Evolutionary conservation across 1,284 basidiomycete genomes (phyloP), one percentile per base, ranked within the genome.

Genomic region (Trichosporon inkin): DNA sequence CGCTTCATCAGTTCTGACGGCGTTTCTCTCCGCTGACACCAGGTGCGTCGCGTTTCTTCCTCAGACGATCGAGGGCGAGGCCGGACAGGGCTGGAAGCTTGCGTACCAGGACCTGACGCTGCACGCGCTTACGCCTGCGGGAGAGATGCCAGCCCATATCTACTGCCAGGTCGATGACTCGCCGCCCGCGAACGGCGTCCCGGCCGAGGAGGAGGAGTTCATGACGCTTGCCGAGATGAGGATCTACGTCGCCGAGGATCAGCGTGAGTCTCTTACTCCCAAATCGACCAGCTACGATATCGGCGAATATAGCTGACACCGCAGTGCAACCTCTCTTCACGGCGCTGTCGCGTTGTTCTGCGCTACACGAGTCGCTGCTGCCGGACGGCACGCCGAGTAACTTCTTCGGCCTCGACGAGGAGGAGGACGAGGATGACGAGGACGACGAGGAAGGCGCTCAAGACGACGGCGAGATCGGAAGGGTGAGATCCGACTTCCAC

Each of bases 401-500:
- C 5, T 77, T 78, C 65, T 72, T 73, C 53, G 74, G 73, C 65
- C 62, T 66, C 17, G 62, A 62, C 36, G 52, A 61, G 22, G 57
- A 57, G 19, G 61, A 62, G 16, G 66, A 65, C 24, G 65, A 63
- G 34, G 64, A 53, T 16, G 55, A 57, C 58, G 54, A 49, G 41
- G 49, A 56, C 14, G 56, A 28, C 66, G 86, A 85, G 54, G 84
- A 86, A 64, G 80, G 86, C n/a, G n/a, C n/a, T n/a, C n/a, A n/a
- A 63, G 84, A 65, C 38, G 63, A 62, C 28, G 67, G 67, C 35
- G 62, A 61, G 20, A 67, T 87, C 67, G 92, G 92, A 81, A 88
- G 89, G 88, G 91, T 95, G 87, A 91, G 91, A 86, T 88, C 85
- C 78, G 86, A 90, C 88, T 90, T 89, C 78, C 78, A 85, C 79